Evolutionary conservation across 2,329 filamentous ascomycete genomes (phyloP).

Genomic region (Aspergillus fumigatiaffinis): DNA sequence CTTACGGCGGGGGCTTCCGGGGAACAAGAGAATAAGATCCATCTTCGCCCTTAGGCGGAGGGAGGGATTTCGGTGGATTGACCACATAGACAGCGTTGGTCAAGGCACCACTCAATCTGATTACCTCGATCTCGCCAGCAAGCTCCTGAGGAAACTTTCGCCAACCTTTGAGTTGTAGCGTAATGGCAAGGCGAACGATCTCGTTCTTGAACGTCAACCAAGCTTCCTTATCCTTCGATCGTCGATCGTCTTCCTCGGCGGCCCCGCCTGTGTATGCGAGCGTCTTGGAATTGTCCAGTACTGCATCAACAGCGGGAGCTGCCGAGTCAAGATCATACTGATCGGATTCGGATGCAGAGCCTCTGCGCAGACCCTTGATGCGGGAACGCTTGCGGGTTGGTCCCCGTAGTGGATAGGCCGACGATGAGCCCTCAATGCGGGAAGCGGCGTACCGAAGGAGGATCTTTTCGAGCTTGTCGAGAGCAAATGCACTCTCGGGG

Average conservation of each 20-base stretch:
- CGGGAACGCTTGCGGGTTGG: conserved; percentile 32
- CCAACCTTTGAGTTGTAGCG: conserved; percentile 87
- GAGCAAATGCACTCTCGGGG: conserved; percentile 67
- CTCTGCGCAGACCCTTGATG: conserved; percentile 36
- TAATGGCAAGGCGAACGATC: conserved; percentile 84
- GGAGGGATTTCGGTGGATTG: conserved; percentile 66
- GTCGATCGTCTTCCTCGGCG: conserved; percentile 43
- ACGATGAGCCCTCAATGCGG: conserved; percentile 22
- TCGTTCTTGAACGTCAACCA: conserved; percentile 91
- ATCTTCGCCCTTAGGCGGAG: conserved; percentile 38
- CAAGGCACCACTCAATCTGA: conserved; percentile 71
- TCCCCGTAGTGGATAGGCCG: conserved; percentile 19
- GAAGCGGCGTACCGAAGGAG: conserved; percentile 39
- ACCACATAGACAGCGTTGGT: conserved; percentile 98
- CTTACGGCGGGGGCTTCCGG: conserved; percentile 53
- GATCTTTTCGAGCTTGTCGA: conserved; percentile 79
- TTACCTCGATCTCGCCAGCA: conserved; percentile 42
- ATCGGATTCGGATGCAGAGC: conserved; percentile 77
- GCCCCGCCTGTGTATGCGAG: conserved; percentile 66
- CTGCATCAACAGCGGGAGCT: conserved; percentile 80
- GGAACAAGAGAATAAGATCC: conserved; percentile 34
- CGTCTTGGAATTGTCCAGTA: conserved; percentile 86
- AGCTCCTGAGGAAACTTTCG: conserved; percentile 62
- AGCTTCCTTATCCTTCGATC: conserved; percentile 66
- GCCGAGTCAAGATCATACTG: conserved; percentile 73